Conservation (phyloP, 2,329 filamentous ascomycete species). For the Sclerotinia borealis region DNA sequence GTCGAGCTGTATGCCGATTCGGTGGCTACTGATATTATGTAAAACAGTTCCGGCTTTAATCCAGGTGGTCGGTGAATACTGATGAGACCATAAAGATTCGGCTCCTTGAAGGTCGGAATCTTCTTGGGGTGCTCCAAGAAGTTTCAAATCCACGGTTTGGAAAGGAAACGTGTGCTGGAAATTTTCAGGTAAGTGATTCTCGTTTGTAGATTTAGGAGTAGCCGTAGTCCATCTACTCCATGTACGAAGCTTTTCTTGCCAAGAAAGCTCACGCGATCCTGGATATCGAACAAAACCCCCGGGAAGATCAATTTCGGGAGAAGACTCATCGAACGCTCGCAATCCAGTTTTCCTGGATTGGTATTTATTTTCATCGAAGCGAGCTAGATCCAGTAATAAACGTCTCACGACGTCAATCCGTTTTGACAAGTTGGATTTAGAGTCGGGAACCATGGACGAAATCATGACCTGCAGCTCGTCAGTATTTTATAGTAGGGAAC, state of each 20-base stretch:
- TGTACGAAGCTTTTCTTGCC: constrained; percentile 26
- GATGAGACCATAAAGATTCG: neutral
- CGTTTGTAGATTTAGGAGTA: constrained; percentile 8
- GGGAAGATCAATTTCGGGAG: neutral
- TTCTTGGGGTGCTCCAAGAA: neutral
- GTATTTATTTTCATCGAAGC: constrained; percentile 15
- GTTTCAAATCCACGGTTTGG: neutral
- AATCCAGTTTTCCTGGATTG: constrained; percentile 15
- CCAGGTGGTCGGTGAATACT: neutral
- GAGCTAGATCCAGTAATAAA: constrained; percentile 22
- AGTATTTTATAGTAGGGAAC: constrained; percentile 1
- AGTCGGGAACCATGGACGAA: constrained; percentile 15
- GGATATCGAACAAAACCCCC: constrained; percentile 21
- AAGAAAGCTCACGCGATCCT: constrained; percentile 21
- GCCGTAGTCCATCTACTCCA: constrained; percentile 30
- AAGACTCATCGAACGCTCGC: constrained; percentile 7
- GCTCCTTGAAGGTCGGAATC: neutral
- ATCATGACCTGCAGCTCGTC: constrained; percentile 14
- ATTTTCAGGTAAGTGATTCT: neutral
- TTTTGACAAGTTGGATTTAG: constrained; percentile 13
- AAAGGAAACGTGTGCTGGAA: neutral
- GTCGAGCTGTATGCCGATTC: neutral
- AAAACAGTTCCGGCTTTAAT: constrained; percentile 1
- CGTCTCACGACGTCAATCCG: constrained; percentile 23
- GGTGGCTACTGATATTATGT: constrained; percentile 1